A percentile compares a stretch with the other conserved stretches of the same genome.
Evolutionary conservation across 2,329 filamentous ascomycete species (phyloP).

Genomic region (Pestalotiopsis sp.): DNA sequence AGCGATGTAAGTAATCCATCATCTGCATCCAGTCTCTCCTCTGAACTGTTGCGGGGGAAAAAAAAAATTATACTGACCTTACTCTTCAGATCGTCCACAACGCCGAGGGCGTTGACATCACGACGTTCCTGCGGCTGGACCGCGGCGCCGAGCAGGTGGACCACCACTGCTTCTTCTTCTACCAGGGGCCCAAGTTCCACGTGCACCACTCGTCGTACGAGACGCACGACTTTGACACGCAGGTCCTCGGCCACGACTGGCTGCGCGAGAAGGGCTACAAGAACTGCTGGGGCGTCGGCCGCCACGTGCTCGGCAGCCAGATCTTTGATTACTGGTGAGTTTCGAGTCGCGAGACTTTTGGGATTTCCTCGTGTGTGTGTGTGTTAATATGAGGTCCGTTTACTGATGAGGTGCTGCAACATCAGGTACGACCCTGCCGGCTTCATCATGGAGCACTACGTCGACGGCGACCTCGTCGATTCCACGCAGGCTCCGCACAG

Average conservation of each 20-base stretch:
- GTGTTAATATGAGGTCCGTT: too few relatives aligned
- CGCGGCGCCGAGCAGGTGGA: conserved; percentile 47
- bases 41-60: not conserved
- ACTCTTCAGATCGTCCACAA: conserved; percentile 38
- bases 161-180: conserved; percentile 55
- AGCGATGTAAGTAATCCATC: conserved; percentile 41
- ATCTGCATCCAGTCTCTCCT: not conserved
- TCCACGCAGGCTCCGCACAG: conserved; percentile 50
- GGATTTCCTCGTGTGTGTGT: too few relatives aligned
- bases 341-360: too few relatives aligned
- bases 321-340: conserved; percentile 72
- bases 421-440: conserved; percentile 60
- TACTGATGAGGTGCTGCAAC: not conserved
- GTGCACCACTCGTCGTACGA: conserved; percentile 72
- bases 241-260: conserved; percentile 72
- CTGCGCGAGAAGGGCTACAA: conserved; percentile 62
- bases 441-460: conserved; percentile 71
- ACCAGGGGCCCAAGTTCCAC: conserved; percentile 46
- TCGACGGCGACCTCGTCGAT: conserved; percentile 68
- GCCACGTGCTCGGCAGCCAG: conserved; percentile 70
- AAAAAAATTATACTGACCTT: not conserved
- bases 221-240: conserved; percentile 71
- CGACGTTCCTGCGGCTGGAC: conserved; percentile 47
- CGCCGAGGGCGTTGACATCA: conserved; percentile 37
- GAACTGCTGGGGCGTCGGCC: conserved; percentile 70